Evolutionary conservation across 805 yeast species (phyloP), one percentile per base, ranked within the genome.

Genomic region (Blastobotrys muscicola): DNA sequence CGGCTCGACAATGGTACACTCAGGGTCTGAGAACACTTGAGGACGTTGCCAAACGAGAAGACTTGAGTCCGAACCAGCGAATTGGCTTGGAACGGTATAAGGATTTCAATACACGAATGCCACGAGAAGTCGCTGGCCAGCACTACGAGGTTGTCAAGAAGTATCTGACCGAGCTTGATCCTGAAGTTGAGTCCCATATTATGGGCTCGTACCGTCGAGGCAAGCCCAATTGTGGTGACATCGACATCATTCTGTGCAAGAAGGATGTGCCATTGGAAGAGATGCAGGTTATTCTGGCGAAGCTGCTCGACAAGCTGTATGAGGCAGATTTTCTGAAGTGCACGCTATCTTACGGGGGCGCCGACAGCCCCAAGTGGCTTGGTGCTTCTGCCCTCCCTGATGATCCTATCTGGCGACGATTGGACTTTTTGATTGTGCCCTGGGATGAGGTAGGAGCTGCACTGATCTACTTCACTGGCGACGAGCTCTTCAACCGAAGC

Each of bases 131-230:
- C 45, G 75, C 72, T 2, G 51, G 58, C 1, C 38, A 52, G 26
- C 80, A 75, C 54, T 61, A 47, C 41, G 59, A 63, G 11, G 54
- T 54, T 14, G 60, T 75, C 11, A 46, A 48, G 11, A 35, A 50
- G 2, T 49, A 49, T 2, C 50, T 61, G 20, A 42, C 51, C 4
- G 48, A 51, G 10, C 44, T 72, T 12, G 74, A 71, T 43, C 54
- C 67, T 0, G 49, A 54, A 1, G 52, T 71, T 15, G 59, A 64
- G 29, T 48, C 66, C 5, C 51, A 61, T 7, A 61, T 72, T 33
- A 70, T 70, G 67, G 81, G 81, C 2, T 72, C 78, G 4, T 76
- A 71, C 53, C 59, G 75, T 30, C 63, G 82, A 14, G 78, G 76
- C 2, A 52, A 61, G n/a, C 38, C 46, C 3, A 54, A 54, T 4